Conservation (phyloP, 2,329 filamentous ascomycete species). For the Coniochaeta sp. region DNA sequence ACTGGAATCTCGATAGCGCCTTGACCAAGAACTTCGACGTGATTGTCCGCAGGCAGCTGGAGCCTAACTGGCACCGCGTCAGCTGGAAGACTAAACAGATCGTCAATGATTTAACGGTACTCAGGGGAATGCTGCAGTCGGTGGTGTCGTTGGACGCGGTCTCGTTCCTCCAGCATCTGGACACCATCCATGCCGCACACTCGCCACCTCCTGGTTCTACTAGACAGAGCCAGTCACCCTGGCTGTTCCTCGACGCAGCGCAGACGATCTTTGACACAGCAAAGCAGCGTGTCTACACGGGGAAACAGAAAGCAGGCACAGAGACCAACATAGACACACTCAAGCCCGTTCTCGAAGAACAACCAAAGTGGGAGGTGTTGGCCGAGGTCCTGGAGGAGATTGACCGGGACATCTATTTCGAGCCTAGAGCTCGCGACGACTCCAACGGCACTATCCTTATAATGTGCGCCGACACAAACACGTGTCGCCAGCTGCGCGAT, state of each 20-base stretch:
- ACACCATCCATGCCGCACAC: constrained; percentile 88
- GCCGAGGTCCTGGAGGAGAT: constrained; percentile 92
- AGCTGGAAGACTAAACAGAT: constrained; percentile 95
- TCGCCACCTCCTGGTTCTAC: constrained; percentile 82
- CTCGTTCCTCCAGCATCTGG: constrained; percentile 84
- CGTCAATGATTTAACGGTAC: constrained; percentile 76
- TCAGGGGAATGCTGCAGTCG: constrained; percentile 74
- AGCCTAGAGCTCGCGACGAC: constrained; percentile 67
- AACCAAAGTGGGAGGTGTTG: constrained; percentile 86
- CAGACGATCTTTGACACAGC: constrained; percentile 91
- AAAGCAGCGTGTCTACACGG: constrained; percentile 77
- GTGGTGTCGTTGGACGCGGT: constrained; percentile 85
- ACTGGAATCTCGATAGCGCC: constrained; percentile 93
- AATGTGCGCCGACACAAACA: constrained; percentile 87
- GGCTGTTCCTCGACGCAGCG: constrained; percentile 92
- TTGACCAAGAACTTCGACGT: constrained; percentile 88
- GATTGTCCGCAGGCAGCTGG: constrained; percentile 79
- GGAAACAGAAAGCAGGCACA: constrained; percentile 49
- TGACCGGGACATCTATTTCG: constrained; percentile 81
- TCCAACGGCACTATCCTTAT: constrained; percentile 90
- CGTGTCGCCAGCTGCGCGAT: constrained; percentile 81
- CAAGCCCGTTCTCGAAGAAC: constrained; percentile 79
- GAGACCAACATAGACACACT: constrained; percentile 52
- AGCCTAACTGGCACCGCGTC: constrained; percentile 95
- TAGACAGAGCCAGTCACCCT: constrained; percentile 83